These are phyloP conservation scores for Ophidiomyces ophidiicola DNA, from an alignment of 2,329 filamentous ascomycete genomes.

Conservation along the genomic window DNA sequence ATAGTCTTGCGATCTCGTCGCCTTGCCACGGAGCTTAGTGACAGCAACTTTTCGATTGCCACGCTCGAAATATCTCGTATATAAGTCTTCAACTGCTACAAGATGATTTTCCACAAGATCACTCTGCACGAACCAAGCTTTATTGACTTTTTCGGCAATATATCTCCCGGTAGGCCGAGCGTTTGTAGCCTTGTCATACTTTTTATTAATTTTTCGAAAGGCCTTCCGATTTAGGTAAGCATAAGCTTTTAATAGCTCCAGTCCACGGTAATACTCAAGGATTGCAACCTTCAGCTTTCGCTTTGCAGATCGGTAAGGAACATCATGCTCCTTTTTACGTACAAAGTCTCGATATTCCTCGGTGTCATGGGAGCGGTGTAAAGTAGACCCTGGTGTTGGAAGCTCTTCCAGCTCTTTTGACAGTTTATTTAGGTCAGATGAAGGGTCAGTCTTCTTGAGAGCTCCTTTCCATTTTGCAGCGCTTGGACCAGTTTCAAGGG, in stretches of 20 bases:
- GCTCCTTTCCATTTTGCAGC: constrained; percentile 28
- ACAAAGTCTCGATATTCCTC: constrained; percentile 39
- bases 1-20: constrained; percentile 46
- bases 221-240: constrained; percentile 80
- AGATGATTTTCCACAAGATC: constrained; percentile 73
- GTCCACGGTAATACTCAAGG: constrained; percentile 81
- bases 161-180: constrained; percentile 66
- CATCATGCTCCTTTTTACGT: constrained; percentile 43
- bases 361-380: constrained; percentile 21
- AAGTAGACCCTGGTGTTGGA: constrained; percentile 30
- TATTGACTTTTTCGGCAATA: constrained; percentile 83
- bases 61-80: constrained; percentile 85
- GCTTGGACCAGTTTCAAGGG: constrained; percentile 13
- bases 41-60: constrained; percentile 87
- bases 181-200: constrained; percentile 85
- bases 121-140: constrained; percentile 82
- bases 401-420: constrained; percentile 39
- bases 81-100: constrained; percentile 73
- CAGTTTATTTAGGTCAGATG: constrained; percentile 42
- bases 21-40: constrained; percentile 68
- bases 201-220: constrained; percentile 96
- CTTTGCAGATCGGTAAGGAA: constrained; percentile 79
- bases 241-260: constrained; percentile 87
- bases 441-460: constrained; percentile 34
- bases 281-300: constrained; percentile 81